Conservation (phyloP, 306 rosid species). For the Sphenostylis stenocarpa region DNA sequence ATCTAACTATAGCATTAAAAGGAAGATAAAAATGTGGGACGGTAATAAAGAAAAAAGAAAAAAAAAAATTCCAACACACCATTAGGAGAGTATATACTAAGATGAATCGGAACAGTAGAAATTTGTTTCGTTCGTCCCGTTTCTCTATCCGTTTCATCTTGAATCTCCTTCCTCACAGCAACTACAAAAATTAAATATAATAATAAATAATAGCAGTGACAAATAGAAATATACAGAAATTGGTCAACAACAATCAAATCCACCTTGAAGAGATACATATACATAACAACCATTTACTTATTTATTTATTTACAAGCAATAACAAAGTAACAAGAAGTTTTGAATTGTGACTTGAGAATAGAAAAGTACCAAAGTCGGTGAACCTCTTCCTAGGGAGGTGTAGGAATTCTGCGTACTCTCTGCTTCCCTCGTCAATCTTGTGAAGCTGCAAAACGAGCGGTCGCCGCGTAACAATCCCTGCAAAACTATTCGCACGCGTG, state of each 20-base stretch:
- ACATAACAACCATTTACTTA: background rate
- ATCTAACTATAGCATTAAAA: background rate
- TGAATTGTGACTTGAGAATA: background rate
- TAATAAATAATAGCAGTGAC: conserved; percentile 2
- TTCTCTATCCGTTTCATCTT: conserved; percentile 97
- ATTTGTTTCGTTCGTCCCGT: conserved; percentile 84
- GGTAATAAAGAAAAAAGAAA: background rate
- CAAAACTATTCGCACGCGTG: conserved; percentile 31
- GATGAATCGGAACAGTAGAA: conserved; percentile 92
- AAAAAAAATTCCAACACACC: conserved; percentile 47
- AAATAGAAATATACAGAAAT: background rate
- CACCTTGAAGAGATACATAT: background rate
- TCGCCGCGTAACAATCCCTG: conserved; percentile 91
- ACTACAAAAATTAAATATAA: conserved; percentile 48
- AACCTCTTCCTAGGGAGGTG: conserved; percentile 81
- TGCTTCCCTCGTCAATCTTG: conserved; percentile 72
- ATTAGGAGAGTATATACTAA: conserved; percentile 86
- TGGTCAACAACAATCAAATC: conserved; percentile 25
- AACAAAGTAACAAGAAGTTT: background rate
- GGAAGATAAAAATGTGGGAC: background rate
- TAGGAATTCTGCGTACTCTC: conserved; percentile 90
- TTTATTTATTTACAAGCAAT: background rate
- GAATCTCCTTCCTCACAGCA: conserved; percentile 94
- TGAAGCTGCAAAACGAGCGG: conserved; percentile 96
- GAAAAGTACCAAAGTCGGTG: conserved; percentile 71